Percentiles rank a stretch among this genome's conserved stretches.
phyloP scores from a whole-genome alignment of 495 filamentous ascomycete species.

The Lepraria neglecta region DNA sequence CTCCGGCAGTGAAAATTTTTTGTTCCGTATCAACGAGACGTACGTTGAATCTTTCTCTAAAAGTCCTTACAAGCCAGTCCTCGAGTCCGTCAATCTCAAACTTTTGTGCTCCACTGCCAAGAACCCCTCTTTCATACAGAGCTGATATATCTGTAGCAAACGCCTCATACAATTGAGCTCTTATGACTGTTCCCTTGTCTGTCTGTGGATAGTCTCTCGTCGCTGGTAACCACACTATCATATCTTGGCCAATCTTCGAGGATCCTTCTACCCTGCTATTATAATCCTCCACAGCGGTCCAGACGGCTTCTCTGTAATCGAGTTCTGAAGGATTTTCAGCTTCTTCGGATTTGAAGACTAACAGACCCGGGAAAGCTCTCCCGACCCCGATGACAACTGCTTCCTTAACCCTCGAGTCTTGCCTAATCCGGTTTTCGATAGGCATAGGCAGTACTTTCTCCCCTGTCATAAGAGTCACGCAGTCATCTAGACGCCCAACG shows the following conservation, averaged over 20 bases:
- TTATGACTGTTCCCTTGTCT: conserved; percentile 52
- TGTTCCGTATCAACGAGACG: conserved; percentile 34
- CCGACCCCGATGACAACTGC: conserved; percentile 53
- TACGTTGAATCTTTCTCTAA: conserved; percentile 40
- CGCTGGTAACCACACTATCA: conserved; percentile 42
- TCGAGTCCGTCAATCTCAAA: conserved; percentile 38
- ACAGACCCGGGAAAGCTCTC: conserved; percentile 44
- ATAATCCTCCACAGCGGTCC: conserved; percentile 42
- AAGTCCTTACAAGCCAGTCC: conserved; percentile 34
- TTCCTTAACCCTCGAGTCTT: conserved; percentile 46
- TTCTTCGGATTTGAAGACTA: conserved; percentile 42
- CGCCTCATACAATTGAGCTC: conserved; percentile 43
- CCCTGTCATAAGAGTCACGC: conserved; percentile 56
- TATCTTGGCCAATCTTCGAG: conserved; percentile 48
- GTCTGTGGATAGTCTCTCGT: conserved; percentile 42
- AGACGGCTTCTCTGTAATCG: conserved; percentile 41
- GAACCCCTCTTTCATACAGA: neutral
- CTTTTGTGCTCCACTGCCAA: conserved; percentile 26
- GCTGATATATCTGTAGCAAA: conserved; percentile 40
- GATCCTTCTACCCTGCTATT: conserved; percentile 48
- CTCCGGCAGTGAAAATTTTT: conserved; percentile 49
- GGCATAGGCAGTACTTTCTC: conserved; percentile 61
- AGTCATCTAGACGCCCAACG: conserved; percentile 54
- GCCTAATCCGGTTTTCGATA: conserved; percentile 52
- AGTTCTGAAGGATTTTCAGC: conserved; percentile 32